Percentiles rank a stretch among this genome's conserved stretches.
These are phyloP conservation scores for Coprinellus micaceus DNA, from an alignment of 768 basidiomycete species.

Conservation along the genomic window DNA sequence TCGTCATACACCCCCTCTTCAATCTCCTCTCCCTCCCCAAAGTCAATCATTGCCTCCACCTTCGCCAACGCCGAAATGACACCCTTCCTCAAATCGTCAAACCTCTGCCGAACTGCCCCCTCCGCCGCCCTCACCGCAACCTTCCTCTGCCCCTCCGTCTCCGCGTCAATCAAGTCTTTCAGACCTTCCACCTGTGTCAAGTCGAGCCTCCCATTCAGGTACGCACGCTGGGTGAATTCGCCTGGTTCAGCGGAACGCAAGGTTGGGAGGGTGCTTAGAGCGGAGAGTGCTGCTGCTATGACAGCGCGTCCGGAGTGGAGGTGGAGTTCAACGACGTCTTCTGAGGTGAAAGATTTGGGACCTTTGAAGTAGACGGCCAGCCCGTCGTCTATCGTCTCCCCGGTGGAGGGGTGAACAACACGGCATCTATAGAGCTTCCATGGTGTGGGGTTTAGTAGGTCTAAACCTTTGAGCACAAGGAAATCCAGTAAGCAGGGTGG, in stretches of 20 bases:
- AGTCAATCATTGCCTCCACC: constrained; percentile 89
- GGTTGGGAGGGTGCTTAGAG: constrained; percentile 56
- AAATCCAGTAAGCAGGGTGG: not conserved
- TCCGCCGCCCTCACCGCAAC: constrained; percentile 65
- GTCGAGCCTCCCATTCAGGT: constrained; percentile 76
- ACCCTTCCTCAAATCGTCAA: constrained; percentile 59
- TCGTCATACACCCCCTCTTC: constrained; percentile 76
- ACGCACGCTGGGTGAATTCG: constrained; percentile 86
- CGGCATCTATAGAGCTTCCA: constrained; percentile 71
- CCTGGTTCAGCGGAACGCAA: constrained; percentile 81
- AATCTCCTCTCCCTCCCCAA: constrained; percentile 87
- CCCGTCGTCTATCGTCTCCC: constrained; percentile 71
- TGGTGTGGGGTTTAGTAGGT: constrained; percentile 39
- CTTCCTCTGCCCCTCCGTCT: constrained; percentile 78
- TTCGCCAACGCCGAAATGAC: constrained; percentile 73
- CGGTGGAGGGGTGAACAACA: constrained; percentile 58
- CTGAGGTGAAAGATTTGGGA: constrained; percentile 78
- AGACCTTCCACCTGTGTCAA: constrained; percentile 88
- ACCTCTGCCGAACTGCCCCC: constrained; percentile 31
- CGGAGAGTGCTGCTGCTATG: constrained; percentile 62
- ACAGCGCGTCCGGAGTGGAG: constrained; percentile 84
- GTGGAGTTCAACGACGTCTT: constrained; percentile 81
- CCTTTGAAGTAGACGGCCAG: constrained; percentile 79
- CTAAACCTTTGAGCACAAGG: constrained; percentile 4
- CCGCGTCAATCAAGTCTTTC: constrained; percentile 82